phyloP scores from a whole-genome alignment of 352 stramenopile genomes.

The Phytophthora gonapodyides region DNA sequence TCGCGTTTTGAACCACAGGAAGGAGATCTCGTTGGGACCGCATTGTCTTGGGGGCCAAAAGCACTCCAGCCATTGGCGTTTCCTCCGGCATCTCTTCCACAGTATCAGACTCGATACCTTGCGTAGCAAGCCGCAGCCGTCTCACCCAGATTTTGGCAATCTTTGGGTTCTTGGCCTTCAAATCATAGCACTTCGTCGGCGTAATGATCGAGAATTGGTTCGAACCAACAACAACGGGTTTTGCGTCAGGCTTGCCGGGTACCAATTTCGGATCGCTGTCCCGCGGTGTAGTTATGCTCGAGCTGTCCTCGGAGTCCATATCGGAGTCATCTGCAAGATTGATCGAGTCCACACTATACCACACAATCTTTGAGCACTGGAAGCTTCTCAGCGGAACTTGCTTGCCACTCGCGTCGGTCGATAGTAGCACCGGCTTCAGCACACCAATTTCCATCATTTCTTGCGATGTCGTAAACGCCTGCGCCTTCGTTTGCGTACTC shows the following conservation, averaged over 20 bases:
- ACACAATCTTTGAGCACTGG: constrained; percentile 77
- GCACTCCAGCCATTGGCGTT: constrained; percentile 29
- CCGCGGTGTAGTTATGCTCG: constrained; percentile 33
- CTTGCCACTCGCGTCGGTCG: constrained; percentile 22
- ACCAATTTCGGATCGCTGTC: constrained; percentile 23
- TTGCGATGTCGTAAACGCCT: constrained; percentile 74
- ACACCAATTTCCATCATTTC: constrained; percentile 78
- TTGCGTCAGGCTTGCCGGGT: constrained; percentile 25
- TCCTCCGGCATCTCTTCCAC: constrained; percentile 39
- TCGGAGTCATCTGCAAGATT: constrained; percentile 75
- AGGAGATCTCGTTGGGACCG: constrained; percentile 43
- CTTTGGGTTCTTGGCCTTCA: constrained; percentile 79
- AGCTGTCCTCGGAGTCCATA: constrained; percentile 68
- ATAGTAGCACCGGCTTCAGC: constrained; percentile 51
- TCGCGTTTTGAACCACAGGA: constrained; percentile 69
- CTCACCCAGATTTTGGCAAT: constrained; percentile 75
- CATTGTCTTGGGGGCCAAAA: constrained; percentile 33
- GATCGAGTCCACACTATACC: constrained; percentile 83
- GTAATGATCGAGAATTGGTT: constrained; percentile 90
- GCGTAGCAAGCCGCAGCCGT: constrained; percentile 67
- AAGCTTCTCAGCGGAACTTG: constrained; percentile 46
- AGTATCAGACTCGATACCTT: constrained; percentile 24
- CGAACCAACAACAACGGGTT: constrained; percentile 40
- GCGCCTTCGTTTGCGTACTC: constrained; percentile 55
- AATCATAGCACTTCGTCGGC: constrained; percentile 83